Evolutionary conservation across 1,284 basidiomycete genomes (phyloP).

Genomic region (Puccinia polysora): DNA sequence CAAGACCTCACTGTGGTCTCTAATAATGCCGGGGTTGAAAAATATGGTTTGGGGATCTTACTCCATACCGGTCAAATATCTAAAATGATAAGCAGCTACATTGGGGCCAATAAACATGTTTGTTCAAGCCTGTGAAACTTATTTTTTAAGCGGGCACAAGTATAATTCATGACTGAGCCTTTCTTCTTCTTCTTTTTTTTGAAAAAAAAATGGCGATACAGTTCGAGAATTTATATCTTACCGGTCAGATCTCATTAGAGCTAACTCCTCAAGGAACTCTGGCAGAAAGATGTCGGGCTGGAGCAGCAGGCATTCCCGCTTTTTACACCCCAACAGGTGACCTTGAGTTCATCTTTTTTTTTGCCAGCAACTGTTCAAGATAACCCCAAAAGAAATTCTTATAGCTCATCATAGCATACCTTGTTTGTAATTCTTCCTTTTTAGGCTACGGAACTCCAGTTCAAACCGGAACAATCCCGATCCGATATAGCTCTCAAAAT

Average conservation of each 20-base stretch:
- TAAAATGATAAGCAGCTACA: conserved; percentile 79
- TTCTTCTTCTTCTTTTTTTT: background rate
- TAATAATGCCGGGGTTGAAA: conserved; percentile 78
- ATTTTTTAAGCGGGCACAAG: too few relatives aligned
- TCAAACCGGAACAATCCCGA: conserved; percentile 54
- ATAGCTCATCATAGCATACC: background rate
- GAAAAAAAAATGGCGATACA: background rate
- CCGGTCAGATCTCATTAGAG: conserved; percentile 75
- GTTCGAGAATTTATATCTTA: conserved; percentile 64
- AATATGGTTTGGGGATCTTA: conserved; percentile 73
- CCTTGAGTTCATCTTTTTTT: background rate
- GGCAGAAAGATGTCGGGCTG: conserved; percentile 81
- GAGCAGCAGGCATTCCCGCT: conserved; percentile 89
- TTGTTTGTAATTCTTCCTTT: background rate
- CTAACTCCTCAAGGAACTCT: conserved; percentile 86
- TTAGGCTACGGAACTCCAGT: conserved; percentile 53
- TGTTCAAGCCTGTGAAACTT: background rate
- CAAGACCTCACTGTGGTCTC: conserved; percentile 69
- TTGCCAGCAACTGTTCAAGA: background rate
- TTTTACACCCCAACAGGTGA: conserved; percentile 88
- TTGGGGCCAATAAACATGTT: conserved; percentile 60
- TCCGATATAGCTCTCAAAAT: conserved; percentile 50
- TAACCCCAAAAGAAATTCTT: background rate
- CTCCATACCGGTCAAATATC: conserved; percentile 70
- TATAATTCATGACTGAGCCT: background rate